Percentiles rank a stretch among this genome's conserved stretches.
These are phyloP conservation scores for Pittosporum tobira DNA, from an alignment of 129 eudicot species.

Conservation along the genomic window DNA sequence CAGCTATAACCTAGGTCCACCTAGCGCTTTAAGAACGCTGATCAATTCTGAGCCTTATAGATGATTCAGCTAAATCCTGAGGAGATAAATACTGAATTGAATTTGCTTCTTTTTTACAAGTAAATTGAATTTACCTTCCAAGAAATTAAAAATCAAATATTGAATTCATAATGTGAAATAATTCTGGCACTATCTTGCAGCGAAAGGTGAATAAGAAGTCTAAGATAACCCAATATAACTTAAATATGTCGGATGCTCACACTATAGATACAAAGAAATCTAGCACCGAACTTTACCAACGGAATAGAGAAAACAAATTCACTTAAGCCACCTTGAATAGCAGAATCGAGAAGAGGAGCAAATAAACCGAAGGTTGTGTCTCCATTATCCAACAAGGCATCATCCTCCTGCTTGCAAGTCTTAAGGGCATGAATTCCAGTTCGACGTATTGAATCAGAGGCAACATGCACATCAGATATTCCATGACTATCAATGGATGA, in stretches of 20 bases:
- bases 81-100: too few species aligned
- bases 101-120: too few species aligned
- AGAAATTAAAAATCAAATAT: too few species aligned
- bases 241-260: neutral
- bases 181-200: too few species aligned
- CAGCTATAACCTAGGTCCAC: too few species aligned
- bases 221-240: neutral
- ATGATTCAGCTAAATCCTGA: too few species aligned
- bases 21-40: too few species aligned
- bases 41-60: neutral
- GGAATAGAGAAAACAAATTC: neutral
- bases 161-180: too few species aligned
- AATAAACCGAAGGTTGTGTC: slow-evolving; percentile 56
- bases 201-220: neutral
- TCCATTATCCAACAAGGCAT: slow-evolving; percentile 35
- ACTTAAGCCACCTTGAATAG: slow-evolving; percentile 61
- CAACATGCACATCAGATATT: slow-evolving; percentile 27
- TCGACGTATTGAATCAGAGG: slow-evolving; percentile 28
- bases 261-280: too few species aligned
- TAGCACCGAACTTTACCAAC: neutral
- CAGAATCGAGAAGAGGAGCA: slow-evolving; percentile 81
- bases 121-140: too few species aligned
- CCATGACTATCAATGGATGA: slow-evolving; percentile 43
- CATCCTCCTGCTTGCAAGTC: slow-evolving; percentile 53
- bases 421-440: slow-evolving; percentile 45